Evolutionary conservation across 306 rosid species (phyloP), one percentile per base, ranked within the genome.

Genomic region (Acacia acuminata): DNA sequence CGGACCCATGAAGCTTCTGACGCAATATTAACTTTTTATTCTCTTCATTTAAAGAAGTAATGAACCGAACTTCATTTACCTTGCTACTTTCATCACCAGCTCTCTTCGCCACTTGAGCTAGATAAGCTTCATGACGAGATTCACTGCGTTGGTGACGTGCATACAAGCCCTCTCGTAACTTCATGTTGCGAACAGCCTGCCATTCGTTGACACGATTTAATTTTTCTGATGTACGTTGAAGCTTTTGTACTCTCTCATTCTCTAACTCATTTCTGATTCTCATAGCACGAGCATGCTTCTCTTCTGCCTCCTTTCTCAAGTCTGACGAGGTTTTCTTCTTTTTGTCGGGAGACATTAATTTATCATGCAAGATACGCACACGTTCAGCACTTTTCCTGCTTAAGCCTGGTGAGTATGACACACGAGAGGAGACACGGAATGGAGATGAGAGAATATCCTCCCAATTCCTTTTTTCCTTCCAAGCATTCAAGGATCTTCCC

Each of bases 51-150:
- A 96, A 84, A 86, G 98, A 93, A 82, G 98, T 96, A 77, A 96
- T 96, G 82, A 96, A 96, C 79, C 98, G 97, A 79, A 96, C 97
- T 90, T 96, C 99, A 27, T 96, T 96, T 34, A 96, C 99, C 90
- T 96, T 96, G 87, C 98, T 96, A 87, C 97, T 96, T 84, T 96
- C 99, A 82, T 96, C 98, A 42, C 99, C 98, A 89, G 99, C 99
- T 92, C 99, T 96, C 90, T 87, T 96, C 43, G 64, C 98, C 83
- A 94, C 98, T 92, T 94, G 99, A 86, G 99, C 99, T 82, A 96
- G 88, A 89, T 83, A 92, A 64, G 99, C 99, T 89, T 96, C 99
- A 81, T 96, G 99, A 42, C 98, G 97, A 86, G 99, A 92, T 80
- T 90, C 99, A 83, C 97, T 88, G 44, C 94, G 96, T 85, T 94